These are phyloP conservation scores for Mortierella sp. DNA, from an alignment of 371 early-diverging fungal species.

Conservation along the genomic window DNA sequence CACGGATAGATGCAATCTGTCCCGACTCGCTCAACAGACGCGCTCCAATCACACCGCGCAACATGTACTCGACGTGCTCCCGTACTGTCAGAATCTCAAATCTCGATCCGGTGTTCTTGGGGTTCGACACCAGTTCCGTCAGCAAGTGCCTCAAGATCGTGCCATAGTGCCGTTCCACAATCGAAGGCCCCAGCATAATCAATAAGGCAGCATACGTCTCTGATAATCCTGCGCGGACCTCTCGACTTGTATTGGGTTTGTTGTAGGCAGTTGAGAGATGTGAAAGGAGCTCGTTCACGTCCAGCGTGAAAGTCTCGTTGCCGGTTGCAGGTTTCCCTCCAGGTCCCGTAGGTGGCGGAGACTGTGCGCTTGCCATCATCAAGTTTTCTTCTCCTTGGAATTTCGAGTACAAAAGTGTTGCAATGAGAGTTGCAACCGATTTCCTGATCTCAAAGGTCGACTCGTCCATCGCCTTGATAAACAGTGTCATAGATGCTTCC, in stretches of 20 bases:
- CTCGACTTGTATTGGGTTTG: conserved; percentile 71
- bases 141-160: conserved; percentile 79
- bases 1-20: conserved; percentile 79
- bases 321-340: conserved; percentile 50
- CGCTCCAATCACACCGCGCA: conserved; percentile 83
- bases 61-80: conserved; percentile 76
- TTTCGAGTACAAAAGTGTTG: conserved; percentile 66
- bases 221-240: conserved; percentile 83
- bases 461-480: conserved; percentile 78
- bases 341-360: conserved; percentile 31
- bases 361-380: conserved; percentile 55
- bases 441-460: conserved; percentile 77
- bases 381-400: conserved; percentile 49
- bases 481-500: conserved; percentile 69
- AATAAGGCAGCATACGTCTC: conserved; percentile 87
- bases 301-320: conserved; percentile 66
- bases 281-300: conserved; percentile 77
- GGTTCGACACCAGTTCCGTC: conserved; percentile 65
- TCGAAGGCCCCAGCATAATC: conserved; percentile 75
- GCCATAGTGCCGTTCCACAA: conserved; percentile 84
- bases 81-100: conserved; percentile 76
- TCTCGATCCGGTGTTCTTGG: conserved; percentile 57
- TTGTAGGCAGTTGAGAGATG: conserved; percentile 76
- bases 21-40: conserved; percentile 84
- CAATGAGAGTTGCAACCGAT: conserved; percentile 73